Evolutionary conservation across 495 filamentous ascomycete genomes (phyloP), one percentile per base, ranked within the genome.

Genomic region (Aspergillus asperescens): DNA sequence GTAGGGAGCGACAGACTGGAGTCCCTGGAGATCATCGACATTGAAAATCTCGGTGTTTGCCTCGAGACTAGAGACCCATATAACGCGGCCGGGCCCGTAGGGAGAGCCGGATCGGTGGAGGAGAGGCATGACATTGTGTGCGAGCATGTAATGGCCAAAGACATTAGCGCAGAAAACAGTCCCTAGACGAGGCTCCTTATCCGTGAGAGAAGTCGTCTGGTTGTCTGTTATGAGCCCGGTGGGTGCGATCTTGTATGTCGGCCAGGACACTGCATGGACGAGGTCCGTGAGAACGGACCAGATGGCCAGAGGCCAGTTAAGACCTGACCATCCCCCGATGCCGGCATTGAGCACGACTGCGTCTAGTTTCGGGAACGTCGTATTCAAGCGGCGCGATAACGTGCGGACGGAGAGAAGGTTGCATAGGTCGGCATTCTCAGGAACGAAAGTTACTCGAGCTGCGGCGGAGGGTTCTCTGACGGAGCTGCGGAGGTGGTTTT

Each of bases 91-190:
- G 4, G 42, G 75, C 31, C 69, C 66, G 27, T 66, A 62, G 10
- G 62, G 60, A 0, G 72, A 62, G 1, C 70, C 72, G 7, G 78
- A 72, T 13, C 72, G 60, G 48, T 67, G 80, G 38, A 97, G 76
- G 7, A 96, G 74, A 0, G 88, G 84, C 47, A 83, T 72, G 2
- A 96, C 75, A 50, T 84, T 84, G 64, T 95, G 91, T 15, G 80
- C 80, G 16, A 98, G 85, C 56, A 96, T 72, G 65, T 98, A 97
- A 69, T 97, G 93, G 0, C 94, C 93, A 62, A 98, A 95, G 24
- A 95, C 79, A 62, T 97, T 97, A 45, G 90, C 83, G 65, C 84
- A 86, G 67, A 96, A 98, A 6, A 96, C 79, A 45, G 84, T 71
- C 3, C 90, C 94, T 0, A 97, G 69, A 1, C 73, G 69, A 1